Evolutionary conservation across 495 filamentous ascomycete genomes (phyloP).

Genomic region (Delitschia confertaspora): DNA sequence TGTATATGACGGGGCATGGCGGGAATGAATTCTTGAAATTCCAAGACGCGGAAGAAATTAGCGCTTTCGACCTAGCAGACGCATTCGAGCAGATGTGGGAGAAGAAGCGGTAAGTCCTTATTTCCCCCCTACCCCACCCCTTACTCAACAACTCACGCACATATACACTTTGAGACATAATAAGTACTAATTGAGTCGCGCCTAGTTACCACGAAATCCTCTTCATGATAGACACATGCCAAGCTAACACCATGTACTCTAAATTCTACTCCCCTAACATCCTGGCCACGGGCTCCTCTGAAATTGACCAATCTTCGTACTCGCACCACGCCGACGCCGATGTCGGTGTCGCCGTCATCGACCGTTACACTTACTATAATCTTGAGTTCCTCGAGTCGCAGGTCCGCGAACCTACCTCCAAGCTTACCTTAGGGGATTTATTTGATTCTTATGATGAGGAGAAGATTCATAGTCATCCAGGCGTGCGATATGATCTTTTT

Average conservation of each 20-base stretch:
- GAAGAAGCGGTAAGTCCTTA: slow-evolving; percentile 74
- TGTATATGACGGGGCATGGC: slow-evolving; percentile 98
- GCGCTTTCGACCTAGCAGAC: slow-evolving; percentile 89
- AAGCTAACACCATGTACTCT: slow-evolving; percentile 98
- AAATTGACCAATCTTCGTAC: slow-evolving; percentile 89
- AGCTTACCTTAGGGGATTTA: slow-evolving; percentile 81
- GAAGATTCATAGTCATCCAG: slow-evolving; percentile 87
- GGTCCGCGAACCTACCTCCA: slow-evolving; percentile 69
- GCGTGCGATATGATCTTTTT: slow-evolving; percentile 91
- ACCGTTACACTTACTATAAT: slow-evolving; percentile 97
- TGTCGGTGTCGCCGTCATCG: slow-evolving; percentile 94
- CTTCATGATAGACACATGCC: slow-evolving; percentile 99
- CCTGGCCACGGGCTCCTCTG: slow-evolving; percentile 86
- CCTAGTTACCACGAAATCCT: slow-evolving; percentile 79
- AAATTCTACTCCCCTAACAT: slow-evolving; percentile 97
- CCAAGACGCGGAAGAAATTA: slow-evolving; percentile 95
- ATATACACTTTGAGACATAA: background rate
- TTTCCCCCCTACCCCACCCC: background rate
- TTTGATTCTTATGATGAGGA: slow-evolving; percentile 92
- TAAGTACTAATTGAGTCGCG: background rate
- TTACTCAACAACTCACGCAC: background rate
- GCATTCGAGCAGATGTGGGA: slow-evolving; percentile 99
- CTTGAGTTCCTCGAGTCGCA: slow-evolving; percentile 92
- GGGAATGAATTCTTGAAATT: slow-evolving; percentile 99
- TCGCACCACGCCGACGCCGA: slow-evolving; percentile 97